Evolutionary conservation across 495 filamentous ascomycete genomes (phyloP).

Genomic region (Tuber umbilicatum): DNA sequence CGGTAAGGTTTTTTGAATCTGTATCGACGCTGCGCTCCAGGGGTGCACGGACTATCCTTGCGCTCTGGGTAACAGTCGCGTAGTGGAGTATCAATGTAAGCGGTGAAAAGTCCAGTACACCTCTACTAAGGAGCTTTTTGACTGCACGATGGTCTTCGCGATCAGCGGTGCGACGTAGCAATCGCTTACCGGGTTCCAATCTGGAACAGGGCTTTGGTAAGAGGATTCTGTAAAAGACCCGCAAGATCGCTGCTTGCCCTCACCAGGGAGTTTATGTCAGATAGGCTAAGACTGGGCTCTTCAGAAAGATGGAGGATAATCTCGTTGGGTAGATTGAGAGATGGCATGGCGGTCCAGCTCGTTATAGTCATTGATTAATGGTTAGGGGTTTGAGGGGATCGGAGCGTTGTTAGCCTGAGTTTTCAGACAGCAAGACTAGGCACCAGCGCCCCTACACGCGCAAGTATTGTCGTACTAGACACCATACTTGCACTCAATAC

Average conservation of each 20-base stretch:
- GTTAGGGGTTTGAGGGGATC: not conserved
- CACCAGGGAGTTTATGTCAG: not conserved
- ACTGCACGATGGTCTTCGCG: not conserved
- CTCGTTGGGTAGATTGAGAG: not conserved
- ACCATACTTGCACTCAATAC: no score
- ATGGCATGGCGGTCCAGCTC: not conserved
- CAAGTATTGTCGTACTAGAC: no score
- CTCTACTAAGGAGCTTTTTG: not conserved
- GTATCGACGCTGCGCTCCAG: no score
- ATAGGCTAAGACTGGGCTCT: not conserved
- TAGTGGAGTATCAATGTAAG: no score
- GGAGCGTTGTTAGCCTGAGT: not conserved
- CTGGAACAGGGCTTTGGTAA: not conserved
- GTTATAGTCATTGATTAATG: not conserved
- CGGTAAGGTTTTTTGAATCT: no score
- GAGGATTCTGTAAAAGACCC: not conserved
- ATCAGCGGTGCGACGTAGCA: not conserved
- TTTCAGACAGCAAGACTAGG: not conserved
- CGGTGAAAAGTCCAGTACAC: not conserved
- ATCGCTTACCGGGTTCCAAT: not conserved
- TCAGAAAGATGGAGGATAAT: not conserved
- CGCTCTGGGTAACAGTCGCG: no score
- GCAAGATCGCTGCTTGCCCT: not conserved
- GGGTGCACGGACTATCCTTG: no score
- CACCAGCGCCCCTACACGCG: no score